Evolutionary conservation across 2,329 filamentous ascomycete genomes (phyloP), one percentile per base, ranked within the genome.

Genomic region (Bertia moriformis): DNA sequence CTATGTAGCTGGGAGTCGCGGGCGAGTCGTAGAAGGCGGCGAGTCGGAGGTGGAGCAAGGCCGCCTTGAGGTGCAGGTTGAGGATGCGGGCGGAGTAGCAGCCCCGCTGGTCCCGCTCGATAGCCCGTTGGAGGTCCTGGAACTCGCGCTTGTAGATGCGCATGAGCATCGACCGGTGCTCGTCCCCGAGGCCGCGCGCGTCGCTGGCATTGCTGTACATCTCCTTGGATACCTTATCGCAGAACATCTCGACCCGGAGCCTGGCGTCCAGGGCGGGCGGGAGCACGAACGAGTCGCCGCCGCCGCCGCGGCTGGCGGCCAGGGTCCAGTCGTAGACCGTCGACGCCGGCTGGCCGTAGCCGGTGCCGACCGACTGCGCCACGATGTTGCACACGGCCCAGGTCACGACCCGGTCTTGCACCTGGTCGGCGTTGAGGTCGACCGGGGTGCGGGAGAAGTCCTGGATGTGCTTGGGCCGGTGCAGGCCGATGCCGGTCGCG

Each of bases 361-460:
- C 83, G 3, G 84, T 89, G n/a, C 82, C 83, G 33, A 88, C 74
- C 41, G 76, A 78, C 50, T 89, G 83, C 17, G 83, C 78, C 22
- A 88, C 83, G 45, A 89, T 82, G 52, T 91, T 91, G 62, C 83
- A 86, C 3, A 85, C 80, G 1, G 83, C 83, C 83, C 83, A 91
- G 1, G 83, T 89, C 38, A 76, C 75, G 33, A 88, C 73, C 27
- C 84, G 71, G 51, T 91, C 83, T 46, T 82, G 73, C 42, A 88
- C 71, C 49, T 88, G 83, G 51, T 88, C 83, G 49, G 80, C 80
- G 48, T 83, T 81, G 29, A 89, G 64, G 46, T 87, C 78, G 20
- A 84, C 67, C 2, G 75, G 79, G 19, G 83, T 78, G 38, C 83
- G 66, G 2, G 82, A 86, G 54, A 89, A 91, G 55, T 89, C 84